Evolutionary conservation across 805 yeast species (phyloP), one percentile per base, ranked within the genome.

Genomic region (Cyberlindnera euphorbiae): DNA sequence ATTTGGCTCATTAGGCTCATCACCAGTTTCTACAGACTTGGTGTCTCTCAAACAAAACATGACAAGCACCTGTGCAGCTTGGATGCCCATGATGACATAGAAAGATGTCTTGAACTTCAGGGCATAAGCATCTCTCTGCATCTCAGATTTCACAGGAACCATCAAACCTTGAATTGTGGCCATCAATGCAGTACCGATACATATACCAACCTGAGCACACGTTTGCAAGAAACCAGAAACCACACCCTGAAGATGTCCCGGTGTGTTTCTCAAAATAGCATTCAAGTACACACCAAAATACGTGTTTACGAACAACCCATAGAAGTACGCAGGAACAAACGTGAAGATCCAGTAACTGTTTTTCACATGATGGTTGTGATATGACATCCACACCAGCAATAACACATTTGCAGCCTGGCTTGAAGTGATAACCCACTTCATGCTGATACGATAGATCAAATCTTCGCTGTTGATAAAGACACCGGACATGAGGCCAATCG

Each of bases 241-340:
- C 17, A 63, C 59, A 14, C 69, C 71, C 32, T 66, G 71, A 8
- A 63, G 38, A 28, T 62, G 60, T 4, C 45, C 30, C 1, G 73
- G 71, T 6, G 69, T 57, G 12, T 50, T 35, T 30, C 52, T 30
- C 42, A 56, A 49, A 9, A 65, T 46, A 3, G 58, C 53, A 26
- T 53, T 60, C 28, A 59, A 36, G 33, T 58, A 66, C 3, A 61
- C 51, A 17, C 62, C 53, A 43, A 60, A 64, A 41, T 53, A 66
- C 2, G 57, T 30, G 26, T 61, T 62, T 1, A 42, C 40, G 2
- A 59, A 57, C 19, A 39, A 32, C 3, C 59, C 62, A 30, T 42
- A 32, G 16, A 53, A 39, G 25, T 48, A 38, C 27, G 34, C 53
- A 23, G 47, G 51, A 32, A 52, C 52, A 41, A 52, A 48, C 18